Percentiles rank a stretch among this genome's conserved stretches.
Evolutionary conservation across 768 basidiomycete species (phyloP).

Genomic region (Lentinula guzmanii): DNA sequence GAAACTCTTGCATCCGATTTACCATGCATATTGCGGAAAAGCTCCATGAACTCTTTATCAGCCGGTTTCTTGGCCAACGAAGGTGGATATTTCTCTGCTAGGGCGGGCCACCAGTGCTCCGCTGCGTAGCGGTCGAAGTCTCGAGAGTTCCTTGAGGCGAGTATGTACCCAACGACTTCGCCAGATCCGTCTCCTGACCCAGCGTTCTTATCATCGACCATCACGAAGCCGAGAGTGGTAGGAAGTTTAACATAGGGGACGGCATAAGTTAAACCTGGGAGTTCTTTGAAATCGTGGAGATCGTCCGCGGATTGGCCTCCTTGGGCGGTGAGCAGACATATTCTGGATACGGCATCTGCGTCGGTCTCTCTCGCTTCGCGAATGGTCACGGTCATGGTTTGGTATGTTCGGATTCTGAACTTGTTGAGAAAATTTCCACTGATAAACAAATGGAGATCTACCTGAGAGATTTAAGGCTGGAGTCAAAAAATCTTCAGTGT

Average conservation of each 20-base stretch:
- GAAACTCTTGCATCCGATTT: neutral
- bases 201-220: neutral
- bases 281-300: constrained; percentile 2
- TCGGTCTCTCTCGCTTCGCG: neutral
- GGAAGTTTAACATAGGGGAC: constrained; percentile 1
- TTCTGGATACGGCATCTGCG: neutral
- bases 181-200: neutral
- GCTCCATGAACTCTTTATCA: neutral
- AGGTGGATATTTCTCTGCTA: neutral
- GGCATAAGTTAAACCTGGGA: neutral
- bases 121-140: neutral
- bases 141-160: neutral
- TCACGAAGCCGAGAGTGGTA: neutral
- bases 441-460: neutral
- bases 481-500: neutral
- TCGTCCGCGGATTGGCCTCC: constrained; percentile 1
- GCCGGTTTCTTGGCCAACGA: neutral
- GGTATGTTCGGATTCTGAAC: neutral
- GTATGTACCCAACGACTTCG: neutral
- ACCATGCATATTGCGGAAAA: neutral
- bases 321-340: neutral
- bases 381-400: neutral
- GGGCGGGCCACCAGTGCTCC: constrained; percentile 1
- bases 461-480: neutral
- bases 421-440: neutral